Percentiles rank a stretch among this genome's conserved stretches.
phyloP scores from a whole-genome alignment of 768 basidiomycete species.

The Boletus bicolor region DNA sequence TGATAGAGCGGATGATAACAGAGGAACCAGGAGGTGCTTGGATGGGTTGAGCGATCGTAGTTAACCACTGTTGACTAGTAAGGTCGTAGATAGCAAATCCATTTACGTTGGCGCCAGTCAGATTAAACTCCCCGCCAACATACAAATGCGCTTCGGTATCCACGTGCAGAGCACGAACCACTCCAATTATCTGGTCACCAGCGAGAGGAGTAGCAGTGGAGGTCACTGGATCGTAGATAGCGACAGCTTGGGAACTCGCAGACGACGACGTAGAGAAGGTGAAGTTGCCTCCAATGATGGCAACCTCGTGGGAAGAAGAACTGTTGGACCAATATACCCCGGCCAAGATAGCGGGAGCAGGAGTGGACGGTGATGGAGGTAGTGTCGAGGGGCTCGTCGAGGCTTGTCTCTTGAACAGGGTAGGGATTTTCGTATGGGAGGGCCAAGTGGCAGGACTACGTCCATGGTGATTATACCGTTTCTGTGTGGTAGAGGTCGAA shows the following conservation, averaged over 20 bases:
- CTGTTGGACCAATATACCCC: constrained; percentile 90
- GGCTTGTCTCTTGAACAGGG: constrained; percentile 50
- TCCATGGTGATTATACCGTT: constrained; percentile 38
- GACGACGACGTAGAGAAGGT: constrained; percentile 48
- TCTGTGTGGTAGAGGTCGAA: constrained; percentile 32
- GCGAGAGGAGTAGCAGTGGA: constrained; percentile 50
- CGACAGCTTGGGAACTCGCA: constrained; percentile 51
- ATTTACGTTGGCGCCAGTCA: constrained; percentile 52
- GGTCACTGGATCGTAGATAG: constrained; percentile 62
- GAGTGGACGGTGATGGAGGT: constrained; percentile 51
- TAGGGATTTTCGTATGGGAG: constrained; percentile 42
- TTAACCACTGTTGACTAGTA: constrained; percentile 55
- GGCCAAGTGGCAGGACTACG: constrained; percentile 46
- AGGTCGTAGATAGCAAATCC: constrained; percentile 85
- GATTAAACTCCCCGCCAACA: constrained; percentile 81
- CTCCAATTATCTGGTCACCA: constrained; percentile 67
- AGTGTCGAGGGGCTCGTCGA: constrained; percentile 45
- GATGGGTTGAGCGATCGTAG: constrained; percentile 56
- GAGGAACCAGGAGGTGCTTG: constrained; percentile 49
- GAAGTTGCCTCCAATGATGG: constrained; percentile 90
- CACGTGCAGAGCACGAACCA: constrained; percentile 74
- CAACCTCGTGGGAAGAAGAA: constrained; percentile 59
- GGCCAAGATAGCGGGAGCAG: constrained; percentile 79
- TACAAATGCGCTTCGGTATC: constrained; percentile 60
- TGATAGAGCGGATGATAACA: constrained; percentile 72